A percentile compares a stretch with the other conserved stretches of the same genome.
These are phyloP conservation scores for Pseudophaeomoniella oleicola DNA, from an alignment of 2,329 filamentous ascomycete species.

Conservation along the genomic window DNA sequence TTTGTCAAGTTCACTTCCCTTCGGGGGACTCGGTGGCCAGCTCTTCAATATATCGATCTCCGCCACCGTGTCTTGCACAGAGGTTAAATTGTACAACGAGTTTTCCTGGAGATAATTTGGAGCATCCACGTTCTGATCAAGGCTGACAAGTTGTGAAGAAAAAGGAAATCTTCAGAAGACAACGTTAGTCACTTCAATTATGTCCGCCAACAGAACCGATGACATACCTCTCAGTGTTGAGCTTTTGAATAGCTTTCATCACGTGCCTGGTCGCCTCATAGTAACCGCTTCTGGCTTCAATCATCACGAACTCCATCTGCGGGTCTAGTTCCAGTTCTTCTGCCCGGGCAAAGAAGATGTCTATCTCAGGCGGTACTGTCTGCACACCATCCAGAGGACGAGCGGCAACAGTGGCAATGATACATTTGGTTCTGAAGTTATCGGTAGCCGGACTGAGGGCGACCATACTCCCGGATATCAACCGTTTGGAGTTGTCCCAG, in stretches of 20 bases:
- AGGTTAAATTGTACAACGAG: constrained; percentile 33
- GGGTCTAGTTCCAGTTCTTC: constrained; percentile 56
- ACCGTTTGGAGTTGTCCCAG: constrained; percentile 49
- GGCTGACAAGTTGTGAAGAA: constrained; percentile 25
- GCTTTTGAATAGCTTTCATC: constrained; percentile 56
- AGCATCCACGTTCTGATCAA: constrained; percentile 25
- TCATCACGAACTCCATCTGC: constrained; percentile 56
- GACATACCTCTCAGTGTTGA: constrained; percentile 39
- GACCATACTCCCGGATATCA: constrained; percentile 40
- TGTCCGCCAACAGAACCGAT: too few relatives aligned
- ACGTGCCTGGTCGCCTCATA: constrained; percentile 65
- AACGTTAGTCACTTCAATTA: constrained; percentile 4
- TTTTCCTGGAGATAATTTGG: constrained; percentile 38
- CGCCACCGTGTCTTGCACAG: constrained; percentile 20
- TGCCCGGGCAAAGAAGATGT: constrained; percentile 54
- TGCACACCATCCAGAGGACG: constrained; percentile 49
- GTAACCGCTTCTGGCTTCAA: constrained; percentile 60
- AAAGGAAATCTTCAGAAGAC: constrained; percentile 30
- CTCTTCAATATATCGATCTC: constrained; percentile 38
- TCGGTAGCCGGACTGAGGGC: constrained; percentile 40
- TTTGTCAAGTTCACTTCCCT: constrained; percentile 42
- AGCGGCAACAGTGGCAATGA: constrained; percentile 54
- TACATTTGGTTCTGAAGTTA: constrained; percentile 47
- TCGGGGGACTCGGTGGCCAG: constrained; percentile 33
- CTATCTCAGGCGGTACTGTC: constrained; percentile 54